phyloP scores from a whole-genome alignment of 768 basidiomycete species.

The Rhizopogon sp. region DNA sequence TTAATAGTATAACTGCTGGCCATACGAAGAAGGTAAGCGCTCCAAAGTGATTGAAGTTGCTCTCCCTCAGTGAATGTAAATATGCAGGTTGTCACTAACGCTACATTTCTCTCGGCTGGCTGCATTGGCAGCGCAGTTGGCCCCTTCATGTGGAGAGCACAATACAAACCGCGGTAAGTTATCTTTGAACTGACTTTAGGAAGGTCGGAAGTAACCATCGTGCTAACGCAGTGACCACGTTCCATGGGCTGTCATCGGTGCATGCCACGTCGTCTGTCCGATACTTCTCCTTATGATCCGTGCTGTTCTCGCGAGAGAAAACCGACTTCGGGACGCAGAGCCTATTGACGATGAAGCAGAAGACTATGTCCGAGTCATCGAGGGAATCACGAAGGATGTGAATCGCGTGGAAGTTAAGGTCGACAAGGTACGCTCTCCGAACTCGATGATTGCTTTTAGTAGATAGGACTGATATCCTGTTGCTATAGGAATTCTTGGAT shows the following conservation, averaged over 20 bases:
- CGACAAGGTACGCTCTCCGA: conserved; percentile 26
- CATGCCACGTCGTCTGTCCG: conserved; percentile 52
- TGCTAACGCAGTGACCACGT: conserved; percentile 45
- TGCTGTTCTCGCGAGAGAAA: conserved; percentile 45
- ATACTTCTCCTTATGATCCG: conserved; percentile 42
- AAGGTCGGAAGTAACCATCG: background rate
- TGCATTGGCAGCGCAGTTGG: conserved; percentile 53
- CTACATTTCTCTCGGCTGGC: conserved; percentile 64
- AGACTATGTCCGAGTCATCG: conserved; percentile 44
- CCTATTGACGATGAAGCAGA: conserved; percentile 47
- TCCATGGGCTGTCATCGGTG: conserved; percentile 67
- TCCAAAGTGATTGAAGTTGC: background rate
- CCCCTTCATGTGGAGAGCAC: conserved; percentile 69
- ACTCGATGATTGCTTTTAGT: background rate
- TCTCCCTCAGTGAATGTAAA: background rate
- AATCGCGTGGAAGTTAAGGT: conserved; percentile 26
- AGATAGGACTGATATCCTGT: background rate
- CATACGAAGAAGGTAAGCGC: conserved; percentile 62
- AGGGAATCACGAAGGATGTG: conserved; percentile 41
- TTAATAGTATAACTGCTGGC: conserved; percentile 53
- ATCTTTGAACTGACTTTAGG: conserved; percentile 2
- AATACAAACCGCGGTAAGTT: conserved; percentile 51
- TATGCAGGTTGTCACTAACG: conserved; percentile 32
- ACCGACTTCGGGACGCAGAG: conserved; percentile 48
- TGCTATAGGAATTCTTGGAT: conserved; percentile 60